Evolutionary conservation across 257 asterid species (phyloP).

Genomic region (Rubia yunnanensis): DNA sequence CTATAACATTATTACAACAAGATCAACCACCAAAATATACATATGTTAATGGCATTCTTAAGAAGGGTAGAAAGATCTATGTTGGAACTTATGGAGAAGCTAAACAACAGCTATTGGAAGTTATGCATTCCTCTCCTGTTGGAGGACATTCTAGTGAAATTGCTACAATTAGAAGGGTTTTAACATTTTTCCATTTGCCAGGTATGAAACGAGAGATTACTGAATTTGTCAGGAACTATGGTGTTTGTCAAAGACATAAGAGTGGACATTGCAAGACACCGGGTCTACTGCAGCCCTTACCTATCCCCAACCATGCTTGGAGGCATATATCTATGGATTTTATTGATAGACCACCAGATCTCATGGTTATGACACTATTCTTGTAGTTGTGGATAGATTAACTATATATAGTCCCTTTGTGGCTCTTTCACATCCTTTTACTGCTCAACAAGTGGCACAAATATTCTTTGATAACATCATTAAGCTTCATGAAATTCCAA

Average conservation of each 20-base stretch:
- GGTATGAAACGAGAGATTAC: background rate
- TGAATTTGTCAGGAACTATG: background rate
- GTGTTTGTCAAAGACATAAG: background rate
- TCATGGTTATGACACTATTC: background rate
- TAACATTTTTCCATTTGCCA: background rate
- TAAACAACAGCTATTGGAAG: background rate
- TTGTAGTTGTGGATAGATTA: background rate
- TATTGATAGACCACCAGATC: background rate
- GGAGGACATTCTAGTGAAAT: background rate
- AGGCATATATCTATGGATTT: background rate
- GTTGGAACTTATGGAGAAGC: background rate
- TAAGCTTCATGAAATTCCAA: background rate
- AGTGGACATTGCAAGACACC: background rate
- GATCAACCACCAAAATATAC: background rate
- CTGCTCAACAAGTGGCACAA: background rate
- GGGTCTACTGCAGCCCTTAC: background rate
- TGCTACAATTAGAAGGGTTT: background rate
- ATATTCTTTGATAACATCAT: background rate
- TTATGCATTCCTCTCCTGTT: too few species aligned
- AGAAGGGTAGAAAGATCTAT: background rate
- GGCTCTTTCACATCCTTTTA: background rate
- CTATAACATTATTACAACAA: too few species aligned
- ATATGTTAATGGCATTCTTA: background rate
- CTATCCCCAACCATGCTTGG: background rate
- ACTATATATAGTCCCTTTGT: background rate